Conservation (phyloP, 2,329 filamentous ascomycete species). For the Dendryphion nanum region DNA sequence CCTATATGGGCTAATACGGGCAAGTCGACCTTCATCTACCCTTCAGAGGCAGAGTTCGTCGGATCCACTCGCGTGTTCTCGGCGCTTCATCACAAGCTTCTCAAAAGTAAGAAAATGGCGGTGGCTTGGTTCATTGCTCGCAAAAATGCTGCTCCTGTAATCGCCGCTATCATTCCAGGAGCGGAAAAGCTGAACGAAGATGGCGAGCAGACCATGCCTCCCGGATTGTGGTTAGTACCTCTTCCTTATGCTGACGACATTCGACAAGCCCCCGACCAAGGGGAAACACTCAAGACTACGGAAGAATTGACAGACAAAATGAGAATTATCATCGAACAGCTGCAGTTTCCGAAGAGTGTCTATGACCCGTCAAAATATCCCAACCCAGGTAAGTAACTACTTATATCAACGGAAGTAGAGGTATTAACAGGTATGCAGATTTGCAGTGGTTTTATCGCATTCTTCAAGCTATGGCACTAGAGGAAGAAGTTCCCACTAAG, state of each 20-base stretch:
- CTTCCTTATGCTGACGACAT: constrained; percentile 90
- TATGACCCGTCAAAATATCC: constrained; percentile 88
- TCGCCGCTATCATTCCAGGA: constrained; percentile 81
- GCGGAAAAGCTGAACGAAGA: constrained; percentile 61
- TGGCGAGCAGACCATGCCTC: constrained; percentile 69
- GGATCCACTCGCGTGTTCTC: constrained; percentile 93
- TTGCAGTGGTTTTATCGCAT: constrained; percentile 98
- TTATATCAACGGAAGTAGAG: no score
- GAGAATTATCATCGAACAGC: constrained; percentile 76
- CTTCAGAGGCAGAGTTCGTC: constrained; percentile 83
- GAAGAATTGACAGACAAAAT: constrained; percentile 76
- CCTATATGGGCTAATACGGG: constrained; percentile 82
- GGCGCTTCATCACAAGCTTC: constrained; percentile 82
- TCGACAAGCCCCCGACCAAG: constrained; percentile 66
- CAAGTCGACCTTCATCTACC: constrained; percentile 90
- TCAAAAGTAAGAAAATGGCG: constrained; percentile 75
- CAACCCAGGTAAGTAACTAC: no score
- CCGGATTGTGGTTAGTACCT: constrained; percentile 84
- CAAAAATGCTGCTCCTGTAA: constrained; percentile 71
- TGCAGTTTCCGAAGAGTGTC: constrained; percentile 80
- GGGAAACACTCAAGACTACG: constrained; percentile 51
- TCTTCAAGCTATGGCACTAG: constrained; percentile 83
- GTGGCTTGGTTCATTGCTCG: constrained; percentile 89
- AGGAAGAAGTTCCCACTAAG: constrained; percentile 80
- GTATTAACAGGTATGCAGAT: no score